Percentiles rank a stretch among this genome's conserved stretches.
Evolutionary conservation across 768 basidiomycete genomes (phyloP).

Genomic region (Suillus tomentosus): DNA sequence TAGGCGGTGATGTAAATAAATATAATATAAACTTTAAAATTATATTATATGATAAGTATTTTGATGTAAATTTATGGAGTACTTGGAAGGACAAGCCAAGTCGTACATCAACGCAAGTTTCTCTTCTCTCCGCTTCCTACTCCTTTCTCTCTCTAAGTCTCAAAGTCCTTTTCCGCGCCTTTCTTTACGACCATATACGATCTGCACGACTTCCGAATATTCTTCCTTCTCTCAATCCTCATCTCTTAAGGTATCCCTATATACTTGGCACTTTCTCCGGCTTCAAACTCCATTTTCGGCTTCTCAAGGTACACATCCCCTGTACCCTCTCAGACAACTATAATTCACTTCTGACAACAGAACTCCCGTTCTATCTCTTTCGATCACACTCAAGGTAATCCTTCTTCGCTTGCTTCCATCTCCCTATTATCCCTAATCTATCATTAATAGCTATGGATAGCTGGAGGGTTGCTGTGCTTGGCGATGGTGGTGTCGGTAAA

Average conservation of each 20-base stretch:
- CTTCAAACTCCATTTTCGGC: slow-evolving; percentile 23
- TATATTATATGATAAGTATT: slow-evolving; percentile 4
- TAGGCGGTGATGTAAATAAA: slow-evolving; percentile 6
- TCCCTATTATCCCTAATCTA: slow-evolving; percentile 11
- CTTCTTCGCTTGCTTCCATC: slow-evolving; percentile 21
- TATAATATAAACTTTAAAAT: slow-evolving; percentile 1
- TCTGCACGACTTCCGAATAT: slow-evolving; percentile 55
- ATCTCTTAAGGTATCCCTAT: slow-evolving; percentile 32
- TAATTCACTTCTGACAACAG: slow-evolving; percentile 24
- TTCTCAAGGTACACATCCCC: slow-evolving; percentile 13
- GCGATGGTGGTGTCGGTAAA: slow-evolving; percentile 97
- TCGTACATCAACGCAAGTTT: slow-evolving; percentile 33
- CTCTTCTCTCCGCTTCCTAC: slow-evolving; percentile 26
- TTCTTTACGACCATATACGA: slow-evolving; percentile 69
- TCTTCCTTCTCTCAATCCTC: slow-evolving; percentile 37
- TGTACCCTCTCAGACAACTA: background rate
- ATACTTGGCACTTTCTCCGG: slow-evolving; percentile 30
- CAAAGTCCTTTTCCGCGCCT: slow-evolving; percentile 31
- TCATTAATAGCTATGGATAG: slow-evolving; percentile 70
- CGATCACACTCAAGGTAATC: slow-evolving; percentile 26
- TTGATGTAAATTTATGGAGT: slow-evolving; percentile 14
- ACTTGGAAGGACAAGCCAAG: slow-evolving; percentile 26
- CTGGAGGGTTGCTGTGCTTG: slow-evolving; percentile 94
- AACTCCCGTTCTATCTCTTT: slow-evolving; percentile 26
- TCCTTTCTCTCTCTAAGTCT: slow-evolving; percentile 28